Evolutionary conservation across 169 alveolate species (phyloP), one percentile per base, ranked within the genome.

Genomic region (Perkinsus marinus): DNA sequence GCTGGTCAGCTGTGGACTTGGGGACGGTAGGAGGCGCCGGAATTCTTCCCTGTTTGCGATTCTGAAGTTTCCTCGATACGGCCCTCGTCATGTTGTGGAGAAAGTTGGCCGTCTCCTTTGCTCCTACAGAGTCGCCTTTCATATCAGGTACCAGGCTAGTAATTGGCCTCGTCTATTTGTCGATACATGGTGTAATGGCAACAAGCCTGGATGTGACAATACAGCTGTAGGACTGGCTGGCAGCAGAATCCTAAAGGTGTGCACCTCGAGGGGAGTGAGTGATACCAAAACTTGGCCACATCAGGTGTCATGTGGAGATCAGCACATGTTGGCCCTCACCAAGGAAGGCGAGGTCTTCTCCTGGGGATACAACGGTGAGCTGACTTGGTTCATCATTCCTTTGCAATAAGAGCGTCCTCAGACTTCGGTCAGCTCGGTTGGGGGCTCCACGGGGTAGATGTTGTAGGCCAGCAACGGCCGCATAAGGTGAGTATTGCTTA

Each of bases 301-400:
- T 57, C 34, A 57, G 79, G 79, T 57, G 34, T 57, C 79, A 19
- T 57, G 79, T 16, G 91, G 91, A 39, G 91, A 89, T 22, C 39
- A 39, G 91, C 91, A 89, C 91, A 89, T 93, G 39, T 68, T 93
- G 46, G 96, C 95, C 10, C 90, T 94, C 37, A 92, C 93, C 57
- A 39, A 91, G 19, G 47, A 91, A 36, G 96, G 96, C 0, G 68
- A 91, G 36, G 92, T 93, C 16, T 94, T 79, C 43, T 38, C 94
- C n/a, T 94, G 96, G 96, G 96, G 96, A 34, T 92, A 93, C 91
- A 94, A 94, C 90, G 96, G 79, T 57, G 79, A 16, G 79, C 5
- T 26, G 30, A 6, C 46, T 6, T 10, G 46, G 19, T 41, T 41
- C 10, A 3, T 41, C 46, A 41, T 41, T 10, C 19, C 19, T 41